phyloP scores from a whole-genome alignment of 768 basidiomycete species.

The Sporobolomyces pararoseus region DNA sequence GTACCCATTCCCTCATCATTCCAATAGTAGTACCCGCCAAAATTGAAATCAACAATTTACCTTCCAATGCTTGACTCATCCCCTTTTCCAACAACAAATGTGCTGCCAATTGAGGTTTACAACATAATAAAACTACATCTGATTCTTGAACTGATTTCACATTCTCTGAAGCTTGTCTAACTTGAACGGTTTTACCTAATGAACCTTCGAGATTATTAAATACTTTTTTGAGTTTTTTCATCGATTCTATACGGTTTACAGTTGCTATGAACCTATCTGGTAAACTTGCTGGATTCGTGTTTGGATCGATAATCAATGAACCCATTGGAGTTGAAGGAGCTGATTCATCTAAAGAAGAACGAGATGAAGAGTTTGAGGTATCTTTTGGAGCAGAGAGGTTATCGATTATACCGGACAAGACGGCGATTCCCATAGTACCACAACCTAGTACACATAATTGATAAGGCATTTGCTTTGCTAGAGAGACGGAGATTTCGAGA shows the following conservation, averaged over 20 bases:
- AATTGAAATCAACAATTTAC: slow-evolving; percentile 92
- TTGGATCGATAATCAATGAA: slow-evolving; percentile 34
- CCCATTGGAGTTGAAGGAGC: slow-evolving; percentile 38
- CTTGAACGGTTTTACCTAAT: slow-evolving; percentile 65
- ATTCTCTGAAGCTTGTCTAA: slow-evolving; percentile 64
- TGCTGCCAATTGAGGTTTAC: slow-evolving; percentile 85
- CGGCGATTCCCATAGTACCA: slow-evolving; percentile 96
- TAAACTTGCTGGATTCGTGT: slow-evolving; percentile 57
- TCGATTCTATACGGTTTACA: slow-evolving; percentile 74
- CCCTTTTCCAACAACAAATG: slow-evolving; percentile 68
- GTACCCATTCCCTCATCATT: slow-evolving; percentile 73
- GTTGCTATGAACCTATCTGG: slow-evolving; percentile 69
- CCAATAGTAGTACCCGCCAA: slow-evolving; percentile 90
- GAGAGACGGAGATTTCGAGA: background rate
- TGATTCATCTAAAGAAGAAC: slow-evolving; percentile 20
- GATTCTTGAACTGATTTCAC: slow-evolving; percentile 65
- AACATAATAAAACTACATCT: slow-evolving; percentile 85
- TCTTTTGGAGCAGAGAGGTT: slow-evolving; percentile 62
- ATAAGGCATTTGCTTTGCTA: slow-evolving; percentile 26
- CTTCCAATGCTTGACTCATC: slow-evolving; percentile 74
- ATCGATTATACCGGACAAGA: slow-evolving; percentile 84
- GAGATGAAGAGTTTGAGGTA: slow-evolving; percentile 48
- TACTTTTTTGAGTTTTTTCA: slow-evolving; percentile 59
- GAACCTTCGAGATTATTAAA: slow-evolving; percentile 60
- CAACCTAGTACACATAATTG: slow-evolving; percentile 62